These are phyloP conservation scores for Globisporangium apiculatum DNA, from an alignment of 352 stramenopile genomes.

Conservation along the genomic window DNA sequence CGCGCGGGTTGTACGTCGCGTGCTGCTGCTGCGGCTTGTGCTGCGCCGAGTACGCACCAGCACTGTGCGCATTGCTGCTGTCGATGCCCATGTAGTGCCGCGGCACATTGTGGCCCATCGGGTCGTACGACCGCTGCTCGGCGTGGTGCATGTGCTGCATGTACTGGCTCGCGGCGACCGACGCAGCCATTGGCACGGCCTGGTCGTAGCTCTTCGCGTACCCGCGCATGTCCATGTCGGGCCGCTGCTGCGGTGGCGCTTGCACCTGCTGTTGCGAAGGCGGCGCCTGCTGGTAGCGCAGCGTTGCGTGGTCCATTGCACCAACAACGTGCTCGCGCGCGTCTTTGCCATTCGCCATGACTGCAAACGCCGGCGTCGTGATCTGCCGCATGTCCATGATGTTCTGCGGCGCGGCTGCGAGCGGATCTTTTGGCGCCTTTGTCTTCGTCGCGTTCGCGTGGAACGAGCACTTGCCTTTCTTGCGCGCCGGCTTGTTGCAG, in stretches of 20 bases:
- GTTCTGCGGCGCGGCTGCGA: constrained; percentile 27
- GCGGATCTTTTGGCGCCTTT: constrained; percentile 50
- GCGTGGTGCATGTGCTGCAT: constrained; percentile 67
- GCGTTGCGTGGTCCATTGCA: constrained; percentile 30
- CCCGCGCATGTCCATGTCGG: constrained; percentile 59
- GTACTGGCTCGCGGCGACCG: constrained; percentile 35
- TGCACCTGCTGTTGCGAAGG: not conserved
- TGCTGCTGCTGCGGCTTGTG: constrained; percentile 21
- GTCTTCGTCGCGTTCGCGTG: constrained; percentile 74
- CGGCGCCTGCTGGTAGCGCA: constrained; percentile 28
- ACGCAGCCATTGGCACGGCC: constrained; percentile 7
- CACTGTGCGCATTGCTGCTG: constrained; percentile 7
- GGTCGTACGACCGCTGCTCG: constrained; percentile 71
- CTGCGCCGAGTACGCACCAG: constrained; percentile 19
- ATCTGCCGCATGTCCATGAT: constrained; percentile 86
- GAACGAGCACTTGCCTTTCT: constrained; percentile 85
- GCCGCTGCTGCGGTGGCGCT: constrained; percentile 12
- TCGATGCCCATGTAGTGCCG: constrained; percentile 61
- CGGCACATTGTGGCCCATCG: constrained; percentile 36
- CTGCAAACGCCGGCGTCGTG: constrained; percentile 44
- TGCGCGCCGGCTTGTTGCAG: constrained; percentile 79
- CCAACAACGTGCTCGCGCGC: constrained; percentile 13
- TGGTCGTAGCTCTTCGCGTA: constrained; percentile 66
- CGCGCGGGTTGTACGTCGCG: constrained; percentile 13
- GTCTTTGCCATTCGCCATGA: constrained; percentile 27